A percentile compares a stretch with the other conserved stretches of the same genome.
These are phyloP conservation scores for Vigna unguiculata DNA, from an alignment of 306 rosid genomes.

Conservation along the genomic window DNA sequence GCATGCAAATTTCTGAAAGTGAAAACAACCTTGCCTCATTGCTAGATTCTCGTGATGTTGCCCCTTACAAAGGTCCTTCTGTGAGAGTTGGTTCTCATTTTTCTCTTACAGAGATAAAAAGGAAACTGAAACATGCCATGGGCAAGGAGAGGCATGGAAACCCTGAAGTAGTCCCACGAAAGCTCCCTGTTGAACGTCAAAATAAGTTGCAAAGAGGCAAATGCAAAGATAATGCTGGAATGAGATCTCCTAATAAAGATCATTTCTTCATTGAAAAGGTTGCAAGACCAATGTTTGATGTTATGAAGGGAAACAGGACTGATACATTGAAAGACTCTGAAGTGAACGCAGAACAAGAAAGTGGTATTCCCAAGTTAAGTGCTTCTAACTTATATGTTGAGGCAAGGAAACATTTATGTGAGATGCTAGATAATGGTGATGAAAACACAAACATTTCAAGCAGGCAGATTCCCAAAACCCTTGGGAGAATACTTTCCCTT, in stretches of 20 bases:
- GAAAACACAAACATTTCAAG: constrained; percentile 59
- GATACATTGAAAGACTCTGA: constrained; percentile 60
- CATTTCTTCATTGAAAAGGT: constrained; percentile 79
- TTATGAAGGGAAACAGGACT: constrained; percentile 59
- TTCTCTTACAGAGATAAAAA: constrained; percentile 83
- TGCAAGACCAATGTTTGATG: constrained; percentile 63
- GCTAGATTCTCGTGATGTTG: constrained; percentile 50
- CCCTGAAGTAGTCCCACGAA: constrained; percentile 43
- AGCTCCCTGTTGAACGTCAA: constrained; percentile 39
- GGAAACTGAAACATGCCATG: constrained; percentile 78
- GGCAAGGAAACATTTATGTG: constrained; percentile 90
- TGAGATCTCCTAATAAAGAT: constrained; percentile 71
- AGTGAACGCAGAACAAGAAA: constrained; percentile 50
- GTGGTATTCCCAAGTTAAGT: constrained; percentile 47
- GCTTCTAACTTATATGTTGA: constrained; percentile 74
- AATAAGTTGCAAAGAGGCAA: constrained; percentile 46
- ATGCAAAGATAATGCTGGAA: constrained; percentile 63
- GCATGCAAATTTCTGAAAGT: constrained; percentile 53
- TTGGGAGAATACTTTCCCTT: constrained; percentile 84
- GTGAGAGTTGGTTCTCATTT: constrained; percentile 68
- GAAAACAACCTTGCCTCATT: constrained; percentile 48
- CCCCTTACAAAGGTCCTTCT: constrained; percentile 53
- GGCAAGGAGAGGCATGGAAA: constrained; percentile 79
- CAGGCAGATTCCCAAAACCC: constrained; percentile 67
- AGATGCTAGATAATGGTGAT: constrained; percentile 77